These are phyloP conservation scores for Cadophora gregata DNA, from an alignment of 2,329 filamentous ascomycete genomes.

Conservation along the genomic window DNA sequence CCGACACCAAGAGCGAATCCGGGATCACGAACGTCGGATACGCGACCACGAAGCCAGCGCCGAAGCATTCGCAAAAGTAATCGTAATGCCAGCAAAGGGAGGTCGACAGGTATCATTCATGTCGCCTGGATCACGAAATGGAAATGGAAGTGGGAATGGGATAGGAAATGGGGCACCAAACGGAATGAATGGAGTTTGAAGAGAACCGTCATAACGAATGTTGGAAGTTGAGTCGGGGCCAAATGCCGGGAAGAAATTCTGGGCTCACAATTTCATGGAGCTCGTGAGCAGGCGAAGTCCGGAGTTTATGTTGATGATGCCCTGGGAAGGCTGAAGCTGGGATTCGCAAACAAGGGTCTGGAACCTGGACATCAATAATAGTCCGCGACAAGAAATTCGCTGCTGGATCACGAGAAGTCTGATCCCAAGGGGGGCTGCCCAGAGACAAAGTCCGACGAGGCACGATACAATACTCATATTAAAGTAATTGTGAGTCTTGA, in stretches of 20 bases:
- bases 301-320: neutral
- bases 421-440: no score
- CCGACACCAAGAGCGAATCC: slow-evolving; percentile 38
- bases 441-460: no score
- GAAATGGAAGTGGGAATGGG: slow-evolving; percentile 16
- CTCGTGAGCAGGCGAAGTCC: neutral
- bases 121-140: slow-evolving; percentile 21
- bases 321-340: neutral
- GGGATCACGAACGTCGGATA: slow-evolving; percentile 34
- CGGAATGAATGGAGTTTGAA: slow-evolving; percentile 19
- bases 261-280: neutral
- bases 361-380: neutral
- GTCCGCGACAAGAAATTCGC: neutral
- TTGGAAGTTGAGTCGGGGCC: neutral
- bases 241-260: neutral
- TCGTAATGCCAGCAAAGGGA: slow-evolving; percentile 42
- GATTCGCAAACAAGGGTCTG: neutral
- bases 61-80: slow-evolving; percentile 44
- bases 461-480: neutral
- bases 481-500: neutral
- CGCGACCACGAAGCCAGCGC: slow-evolving; percentile 41
- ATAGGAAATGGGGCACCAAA: slow-evolving; percentile 11
- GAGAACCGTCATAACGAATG: neutral
- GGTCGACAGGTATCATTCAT: slow-evolving; percentile 39
- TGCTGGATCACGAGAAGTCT: neutral